phyloP scores from a whole-genome alignment of 2,329 filamentous ascomycete genomes.

The Cladobotryum mycophilum region DNA sequence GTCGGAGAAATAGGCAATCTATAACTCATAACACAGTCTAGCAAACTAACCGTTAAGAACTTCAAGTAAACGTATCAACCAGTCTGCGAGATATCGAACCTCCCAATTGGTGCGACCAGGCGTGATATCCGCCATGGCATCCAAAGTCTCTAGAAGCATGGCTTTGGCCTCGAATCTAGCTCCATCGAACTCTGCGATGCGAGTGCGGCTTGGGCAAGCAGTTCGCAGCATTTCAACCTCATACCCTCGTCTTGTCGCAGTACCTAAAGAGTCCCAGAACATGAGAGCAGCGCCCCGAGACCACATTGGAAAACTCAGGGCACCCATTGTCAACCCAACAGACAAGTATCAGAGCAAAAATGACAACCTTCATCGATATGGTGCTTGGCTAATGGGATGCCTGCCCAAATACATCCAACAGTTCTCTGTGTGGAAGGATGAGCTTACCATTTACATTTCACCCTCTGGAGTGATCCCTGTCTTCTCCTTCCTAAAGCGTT shows the following conservation, averaged over 20 bases:
- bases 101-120: background rate
- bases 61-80: too few relatives aligned
- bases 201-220: constrained; percentile 33
- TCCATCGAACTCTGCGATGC: constrained; percentile 41
- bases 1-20: background rate
- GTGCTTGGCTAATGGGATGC: constrained; percentile 93
- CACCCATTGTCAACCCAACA: constrained; percentile 78
- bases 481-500: constrained; percentile 86
- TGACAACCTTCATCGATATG: constrained; percentile 86
- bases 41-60: background rate
- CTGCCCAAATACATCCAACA: constrained; percentile 98
- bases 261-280: constrained; percentile 59
- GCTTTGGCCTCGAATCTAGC: constrained; percentile 49
- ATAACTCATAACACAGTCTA: background rate
- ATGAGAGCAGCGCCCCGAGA: constrained; percentile 58
- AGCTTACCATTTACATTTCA: constrained; percentile 88
- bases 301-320: constrained; percentile 59
- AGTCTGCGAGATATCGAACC: background rate
- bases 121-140: constrained; percentile 43
- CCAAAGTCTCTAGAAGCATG: constrained; percentile 51
- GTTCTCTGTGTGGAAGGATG: constrained; percentile 99
- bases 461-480: constrained; percentile 85
- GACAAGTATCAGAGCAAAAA: constrained; percentile 89
- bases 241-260: constrained; percentile 43
- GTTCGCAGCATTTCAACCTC: constrained; percentile 47